These are phyloP conservation scores for Ambrosiella beaveri DNA, from an alignment of 2,329 filamentous ascomycete genomes.

Conservation along the genomic window DNA sequence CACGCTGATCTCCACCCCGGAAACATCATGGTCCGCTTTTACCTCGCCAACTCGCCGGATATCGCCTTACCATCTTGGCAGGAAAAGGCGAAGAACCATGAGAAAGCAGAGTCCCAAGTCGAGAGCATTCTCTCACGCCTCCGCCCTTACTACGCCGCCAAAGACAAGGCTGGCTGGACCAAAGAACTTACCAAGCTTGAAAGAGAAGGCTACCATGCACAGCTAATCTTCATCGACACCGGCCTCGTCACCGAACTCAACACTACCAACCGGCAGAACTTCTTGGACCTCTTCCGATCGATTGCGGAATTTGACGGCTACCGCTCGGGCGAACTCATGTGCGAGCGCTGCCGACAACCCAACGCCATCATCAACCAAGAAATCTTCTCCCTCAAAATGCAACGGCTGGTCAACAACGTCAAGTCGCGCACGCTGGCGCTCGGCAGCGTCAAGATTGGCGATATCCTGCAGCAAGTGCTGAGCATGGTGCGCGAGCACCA, in stretches of 20 bases:
- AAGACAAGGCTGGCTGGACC: slow-evolving; percentile 53
- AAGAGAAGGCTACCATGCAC: slow-evolving; percentile 73
- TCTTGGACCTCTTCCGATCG: slow-evolving; percentile 87
- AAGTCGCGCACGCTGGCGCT: slow-evolving; percentile 83
- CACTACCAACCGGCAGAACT: slow-evolving; percentile 68
- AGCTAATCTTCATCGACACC: slow-evolving; percentile 94
- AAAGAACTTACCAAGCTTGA: slow-evolving; percentile 61
- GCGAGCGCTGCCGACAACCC: slow-evolving; percentile 82
- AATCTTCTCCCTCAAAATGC: slow-evolving; percentile 89
- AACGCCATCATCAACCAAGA: slow-evolving; percentile 78
- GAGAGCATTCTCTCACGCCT: slow-evolving; percentile 71
- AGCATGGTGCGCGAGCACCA: slow-evolving; percentile 85
- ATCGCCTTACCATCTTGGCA: slow-evolving; percentile 24
- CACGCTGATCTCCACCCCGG: slow-evolving; percentile 93
- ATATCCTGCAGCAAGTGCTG: slow-evolving; percentile 79
- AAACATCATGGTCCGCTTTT: slow-evolving; percentile 99
- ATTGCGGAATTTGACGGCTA: slow-evolving; percentile 96
- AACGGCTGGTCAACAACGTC: slow-evolving; percentile 80
- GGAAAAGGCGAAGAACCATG: slow-evolving; percentile 21
- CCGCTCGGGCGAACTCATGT: slow-evolving; percentile 88
- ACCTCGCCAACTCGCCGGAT: slow-evolving; percentile 59
- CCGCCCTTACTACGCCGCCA: slow-evolving; percentile 47
- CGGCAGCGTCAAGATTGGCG: slow-evolving; percentile 88
- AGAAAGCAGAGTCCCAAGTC: slow-evolving; percentile 56
- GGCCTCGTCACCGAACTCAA: slow-evolving; percentile 91